Conservation (phyloP, 1,284 basidiomycete species). For the Coniferiporia sulphurascens region DNA sequence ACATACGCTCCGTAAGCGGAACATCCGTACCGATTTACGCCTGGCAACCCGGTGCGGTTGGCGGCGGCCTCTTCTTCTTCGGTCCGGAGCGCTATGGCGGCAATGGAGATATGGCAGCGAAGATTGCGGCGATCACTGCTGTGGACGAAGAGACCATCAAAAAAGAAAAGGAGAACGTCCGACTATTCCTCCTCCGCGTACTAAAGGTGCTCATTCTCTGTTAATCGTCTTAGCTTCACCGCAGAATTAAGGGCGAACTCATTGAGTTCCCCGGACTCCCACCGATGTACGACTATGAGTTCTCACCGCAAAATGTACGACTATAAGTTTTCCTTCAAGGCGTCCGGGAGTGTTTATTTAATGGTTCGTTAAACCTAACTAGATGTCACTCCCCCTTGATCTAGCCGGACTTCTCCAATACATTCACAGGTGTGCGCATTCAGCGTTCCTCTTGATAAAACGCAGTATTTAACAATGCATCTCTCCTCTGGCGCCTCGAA, state of each 20-base stretch:
- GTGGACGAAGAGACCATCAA: neutral
- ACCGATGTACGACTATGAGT: conserved; percentile 16
- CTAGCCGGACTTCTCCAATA: neutral
- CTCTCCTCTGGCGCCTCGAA: neutral
- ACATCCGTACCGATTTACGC: conserved; percentile 10
- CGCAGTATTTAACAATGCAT: neutral
- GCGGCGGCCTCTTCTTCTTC: conserved; percentile 1
- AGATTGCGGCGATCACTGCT: neutral
- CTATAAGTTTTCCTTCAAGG: neutral
- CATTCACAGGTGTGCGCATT: neutral
- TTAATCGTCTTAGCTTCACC: neutral
- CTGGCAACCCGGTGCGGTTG: conserved; percentile 6
- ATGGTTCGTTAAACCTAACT: too few species aligned
- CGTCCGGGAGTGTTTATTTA: too few species aligned
- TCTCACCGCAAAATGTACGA: conserved; percentile 8
- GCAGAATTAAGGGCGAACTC: neutral
- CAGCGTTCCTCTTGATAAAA: neutral
- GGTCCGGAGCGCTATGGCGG: conserved; percentile 11
- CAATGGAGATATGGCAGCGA: conserved; percentile 10
- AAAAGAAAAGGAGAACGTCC: neutral
- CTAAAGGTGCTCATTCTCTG: neutral
- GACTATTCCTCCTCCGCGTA: too few species aligned
- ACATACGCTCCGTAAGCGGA: conserved; percentile 9
- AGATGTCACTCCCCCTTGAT: neutral
- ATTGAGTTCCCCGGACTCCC: conserved; percentile 7